Conservation (phyloP, 2,329 filamentous ascomycete species). For the Trichoderma asperellum region DNA sequence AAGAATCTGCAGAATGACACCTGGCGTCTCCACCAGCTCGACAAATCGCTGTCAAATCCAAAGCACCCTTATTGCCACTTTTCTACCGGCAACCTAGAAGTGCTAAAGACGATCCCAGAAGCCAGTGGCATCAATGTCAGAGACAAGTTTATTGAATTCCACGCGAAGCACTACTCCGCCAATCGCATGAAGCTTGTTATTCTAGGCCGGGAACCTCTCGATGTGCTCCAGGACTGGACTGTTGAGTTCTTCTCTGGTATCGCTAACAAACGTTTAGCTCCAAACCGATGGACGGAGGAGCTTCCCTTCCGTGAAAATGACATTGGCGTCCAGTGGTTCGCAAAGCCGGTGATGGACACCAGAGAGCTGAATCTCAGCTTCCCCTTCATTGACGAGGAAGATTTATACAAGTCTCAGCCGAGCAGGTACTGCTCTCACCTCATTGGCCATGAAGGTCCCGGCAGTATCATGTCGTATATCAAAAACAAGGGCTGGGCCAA, state of each 20-base stretch:
- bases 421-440: constrained; percentile 86
- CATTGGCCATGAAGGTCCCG: constrained; percentile 89
- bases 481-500: constrained; percentile 92
- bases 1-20: constrained; percentile 92
- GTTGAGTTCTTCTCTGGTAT: constrained; percentile 80
- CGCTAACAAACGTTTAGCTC: constrained; percentile 76
- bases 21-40: constrained; percentile 85
- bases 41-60: constrained; percentile 85
- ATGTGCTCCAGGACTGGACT: constrained; percentile 83
- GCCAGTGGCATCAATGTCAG: constrained; percentile 80
- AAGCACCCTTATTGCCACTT: constrained; percentile 90
- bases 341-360: constrained; percentile 89
- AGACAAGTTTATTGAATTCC: constrained; percentile 90
- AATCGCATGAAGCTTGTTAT: constrained; percentile 93
- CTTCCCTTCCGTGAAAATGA: constrained; percentile 54
- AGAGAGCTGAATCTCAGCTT: constrained; percentile 80
- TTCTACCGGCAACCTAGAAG: constrained; percentile 85
- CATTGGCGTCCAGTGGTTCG: constrained; percentile 73
- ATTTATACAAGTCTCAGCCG: constrained; percentile 77
- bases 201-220: constrained; percentile 78
- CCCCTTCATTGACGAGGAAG: constrained; percentile 82
- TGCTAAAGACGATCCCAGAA: constrained; percentile 81
- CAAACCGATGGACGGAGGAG: constrained; percentile 58
- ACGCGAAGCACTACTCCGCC: constrained; percentile 86
- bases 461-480: constrained; percentile 87